Conservation (phyloP, 495 filamentous ascomycete species). For the Aspergillus kassunensis region DNA sequence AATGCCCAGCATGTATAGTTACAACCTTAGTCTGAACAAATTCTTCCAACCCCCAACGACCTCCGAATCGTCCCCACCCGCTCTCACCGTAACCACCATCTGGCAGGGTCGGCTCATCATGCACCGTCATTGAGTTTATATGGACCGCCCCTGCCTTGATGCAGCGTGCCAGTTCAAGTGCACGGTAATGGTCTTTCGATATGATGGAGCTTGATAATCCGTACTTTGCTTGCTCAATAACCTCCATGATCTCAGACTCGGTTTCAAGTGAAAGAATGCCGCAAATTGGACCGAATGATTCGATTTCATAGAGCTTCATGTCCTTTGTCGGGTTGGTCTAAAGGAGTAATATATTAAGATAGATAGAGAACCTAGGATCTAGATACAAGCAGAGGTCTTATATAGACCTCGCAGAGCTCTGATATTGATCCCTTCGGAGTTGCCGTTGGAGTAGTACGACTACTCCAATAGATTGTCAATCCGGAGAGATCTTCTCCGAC, state of each 20-base stretch:
- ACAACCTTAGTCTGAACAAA: constrained; percentile 61
- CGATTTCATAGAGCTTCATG: constrained; percentile 70
- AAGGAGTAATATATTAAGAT: no score
- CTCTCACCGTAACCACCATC: constrained; percentile 73
- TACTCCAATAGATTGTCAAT: no score
- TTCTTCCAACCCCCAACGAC: constrained; percentile 50
- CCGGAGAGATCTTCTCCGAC: no score
- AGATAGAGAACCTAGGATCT: no score
- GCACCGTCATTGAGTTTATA: constrained; percentile 74
- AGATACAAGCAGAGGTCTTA: no score
- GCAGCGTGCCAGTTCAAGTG: constrained; percentile 24
- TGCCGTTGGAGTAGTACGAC: no score
- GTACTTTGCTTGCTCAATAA: constrained; percentile 27
- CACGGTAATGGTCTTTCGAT: constrained; percentile 18
- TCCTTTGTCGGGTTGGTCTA: constrained; percentile 50
- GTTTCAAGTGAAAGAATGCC: constrained; percentile 19
- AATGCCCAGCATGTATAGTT: not conserved
- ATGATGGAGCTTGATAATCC: constrained; percentile 30
- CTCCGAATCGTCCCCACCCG: constrained; percentile 62
- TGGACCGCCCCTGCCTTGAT: constrained; percentile 54
- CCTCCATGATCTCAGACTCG: constrained; percentile 24
- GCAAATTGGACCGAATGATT: constrained; percentile 71
- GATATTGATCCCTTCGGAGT: no score
- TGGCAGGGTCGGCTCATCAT: constrained; percentile 68
- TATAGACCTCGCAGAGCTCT: no score